phyloP scores from a whole-genome alignment of 208 protist genomes.

The Endotrypanum monterogeii region DNA sequence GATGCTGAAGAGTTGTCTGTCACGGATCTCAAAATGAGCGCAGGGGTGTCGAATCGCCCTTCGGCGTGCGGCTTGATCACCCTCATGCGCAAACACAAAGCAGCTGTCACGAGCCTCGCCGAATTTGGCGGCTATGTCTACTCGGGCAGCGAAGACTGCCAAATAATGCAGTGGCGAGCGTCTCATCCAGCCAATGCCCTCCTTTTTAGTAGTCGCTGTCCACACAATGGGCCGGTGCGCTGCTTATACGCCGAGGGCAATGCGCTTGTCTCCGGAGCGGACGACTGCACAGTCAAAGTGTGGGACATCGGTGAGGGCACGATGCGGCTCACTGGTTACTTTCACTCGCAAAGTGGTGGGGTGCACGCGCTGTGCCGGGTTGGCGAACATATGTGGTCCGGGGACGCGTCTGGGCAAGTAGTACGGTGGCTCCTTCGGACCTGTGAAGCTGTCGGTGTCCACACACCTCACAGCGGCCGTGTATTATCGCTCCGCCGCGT shows the following conservation, averaged over 20 bases:
- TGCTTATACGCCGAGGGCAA: conserved; percentile 87
- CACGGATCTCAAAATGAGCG: conserved; percentile 1
- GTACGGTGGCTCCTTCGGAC: conserved; percentile 70
- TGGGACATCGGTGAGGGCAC: conserved; percentile 79
- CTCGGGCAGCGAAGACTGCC: conserved; percentile 64
- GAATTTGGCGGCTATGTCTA: conserved; percentile 85
- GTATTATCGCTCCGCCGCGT: conserved; percentile 60
- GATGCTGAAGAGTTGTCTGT: conserved; percentile 35
- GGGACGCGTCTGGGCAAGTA: conserved; percentile 68
- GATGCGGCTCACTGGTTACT: conserved; percentile 71
- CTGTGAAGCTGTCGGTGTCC: conserved; percentile 62
- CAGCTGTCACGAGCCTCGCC: conserved; percentile 68
- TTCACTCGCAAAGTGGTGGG: conserved; percentile 62
- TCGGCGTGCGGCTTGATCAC: conserved; percentile 23
- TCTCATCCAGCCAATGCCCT: conserved; percentile 38
- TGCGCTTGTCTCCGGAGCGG: conserved; percentile 71
- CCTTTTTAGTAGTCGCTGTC: conserved; percentile 34
- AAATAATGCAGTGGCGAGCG: conserved; percentile 76
- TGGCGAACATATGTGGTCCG: conserved; percentile 81
- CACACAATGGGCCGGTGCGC: conserved; percentile 52
- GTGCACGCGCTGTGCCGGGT: conserved; percentile 76
- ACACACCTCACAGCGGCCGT: conserved; percentile 47
- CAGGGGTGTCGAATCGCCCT: not conserved
- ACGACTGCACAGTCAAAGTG: conserved; percentile 82
- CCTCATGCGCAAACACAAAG: conserved; percentile 48